phyloP scores from a whole-genome alignment of 2,329 filamentous ascomycete genomes.

The Fusarium camptoceras region DNA sequence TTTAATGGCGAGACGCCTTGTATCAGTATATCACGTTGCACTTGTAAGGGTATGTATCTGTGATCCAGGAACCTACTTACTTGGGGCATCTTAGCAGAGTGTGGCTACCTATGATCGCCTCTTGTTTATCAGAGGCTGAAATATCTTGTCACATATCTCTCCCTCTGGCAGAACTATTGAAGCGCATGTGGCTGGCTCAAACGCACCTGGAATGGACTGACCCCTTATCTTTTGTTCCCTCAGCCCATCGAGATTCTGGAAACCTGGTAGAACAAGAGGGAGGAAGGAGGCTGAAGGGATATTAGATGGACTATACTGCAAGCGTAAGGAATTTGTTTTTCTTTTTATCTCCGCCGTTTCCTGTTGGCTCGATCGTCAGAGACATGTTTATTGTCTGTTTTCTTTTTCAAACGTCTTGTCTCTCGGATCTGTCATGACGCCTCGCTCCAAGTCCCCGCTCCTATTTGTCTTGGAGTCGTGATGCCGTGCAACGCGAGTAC shows the following conservation, averaged over 20 bases:
- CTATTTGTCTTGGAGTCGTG: conserved; percentile 22
- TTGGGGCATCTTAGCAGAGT: background rate
- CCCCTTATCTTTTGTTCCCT: conserved; percentile 13
- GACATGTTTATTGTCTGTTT: background rate
- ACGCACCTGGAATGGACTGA: conserved; percentile 12
- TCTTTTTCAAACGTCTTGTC: conserved; percentile 25
- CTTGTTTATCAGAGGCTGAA: conserved; percentile 6
- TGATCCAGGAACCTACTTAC: conserved; percentile 7
- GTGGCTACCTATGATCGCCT: conserved; percentile 1
- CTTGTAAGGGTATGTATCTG: conserved; percentile 6
- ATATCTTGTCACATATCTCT: conserved; percentile 25
- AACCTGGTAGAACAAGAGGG: conserved; percentile 18
- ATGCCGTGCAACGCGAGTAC: conserved; percentile 14
- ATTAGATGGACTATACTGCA: background rate
- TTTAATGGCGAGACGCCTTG: conserved; percentile 31
- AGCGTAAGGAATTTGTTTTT: background rate
- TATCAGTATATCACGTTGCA: conserved; percentile 30
- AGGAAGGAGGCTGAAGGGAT: background rate
- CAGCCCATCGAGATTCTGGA: conserved; percentile 13
- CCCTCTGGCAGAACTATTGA: conserved; percentile 3
- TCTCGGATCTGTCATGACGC: conserved; percentile 20
- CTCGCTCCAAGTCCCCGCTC: conserved; percentile 22
- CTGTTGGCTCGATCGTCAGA: background rate
- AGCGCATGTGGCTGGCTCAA: conserved; percentile 38
- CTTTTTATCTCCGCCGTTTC: background rate